A percentile compares a stretch with the other conserved stretches of the same genome.
Conservation (phyloP, 2,329 filamentous ascomycete species). For the Ambrosiella beaveri region DNA sequence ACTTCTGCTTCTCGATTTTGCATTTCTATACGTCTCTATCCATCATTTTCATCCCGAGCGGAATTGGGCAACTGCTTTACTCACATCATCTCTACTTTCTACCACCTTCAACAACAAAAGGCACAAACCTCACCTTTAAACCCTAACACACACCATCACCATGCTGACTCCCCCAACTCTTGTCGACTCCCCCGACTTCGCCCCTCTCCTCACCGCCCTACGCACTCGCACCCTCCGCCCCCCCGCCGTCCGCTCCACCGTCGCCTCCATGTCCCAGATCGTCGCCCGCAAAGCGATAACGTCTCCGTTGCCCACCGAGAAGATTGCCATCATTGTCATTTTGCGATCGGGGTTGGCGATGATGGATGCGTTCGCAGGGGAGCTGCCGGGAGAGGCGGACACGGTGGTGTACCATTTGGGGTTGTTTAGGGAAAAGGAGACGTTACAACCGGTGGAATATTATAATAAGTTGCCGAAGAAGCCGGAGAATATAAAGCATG, state of each 20-base stretch:
- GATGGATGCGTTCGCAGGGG: conserved; percentile 39
- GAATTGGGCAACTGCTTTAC: too few relatives aligned
- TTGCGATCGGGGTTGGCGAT: conserved; percentile 24
- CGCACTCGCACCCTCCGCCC: conserved; percentile 14
- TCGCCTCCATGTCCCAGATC: conserved; percentile 16
- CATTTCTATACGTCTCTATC: too few relatives aligned
- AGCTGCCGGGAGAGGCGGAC: conserved; percentile 61
- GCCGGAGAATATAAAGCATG: conserved; percentile 32
- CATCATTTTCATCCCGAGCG: too few relatives aligned
- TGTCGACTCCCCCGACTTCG: conserved; percentile 7
- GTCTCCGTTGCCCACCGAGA: conserved; percentile 15
- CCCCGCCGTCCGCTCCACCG: conserved; percentile 15
- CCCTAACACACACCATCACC: not conserved
- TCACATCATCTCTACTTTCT: too few relatives aligned
- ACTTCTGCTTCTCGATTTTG: too few relatives aligned
- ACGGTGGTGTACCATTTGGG: conserved; percentile 86
- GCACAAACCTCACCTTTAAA: not conserved
- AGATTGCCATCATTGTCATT: conserved; percentile 20
- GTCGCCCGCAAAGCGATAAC: conserved; percentile 16
- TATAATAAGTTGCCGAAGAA: conserved; percentile 92
- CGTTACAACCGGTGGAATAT: conserved; percentile 83
- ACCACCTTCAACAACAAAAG: too few relatives aligned
- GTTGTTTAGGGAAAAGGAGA: conserved; percentile 78
- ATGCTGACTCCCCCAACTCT: conserved; percentile 9
- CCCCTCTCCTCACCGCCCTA: conserved; percentile 11